phyloP scores from a whole-genome alignment of 306 rosid species.

The Pyrus betulifolia region DNA sequence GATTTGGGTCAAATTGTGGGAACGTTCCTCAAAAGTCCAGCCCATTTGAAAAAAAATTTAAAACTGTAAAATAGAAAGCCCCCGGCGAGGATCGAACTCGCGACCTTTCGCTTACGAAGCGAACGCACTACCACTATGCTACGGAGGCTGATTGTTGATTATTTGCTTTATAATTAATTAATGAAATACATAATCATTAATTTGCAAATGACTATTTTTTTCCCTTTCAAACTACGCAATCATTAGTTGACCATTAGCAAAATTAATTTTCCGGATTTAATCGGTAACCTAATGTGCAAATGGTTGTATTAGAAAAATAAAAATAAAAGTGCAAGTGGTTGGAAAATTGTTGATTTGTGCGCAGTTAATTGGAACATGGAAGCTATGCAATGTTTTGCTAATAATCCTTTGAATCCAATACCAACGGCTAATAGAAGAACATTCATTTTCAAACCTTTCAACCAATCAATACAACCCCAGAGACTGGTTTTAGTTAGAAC shows the following conservation, averaged over 20 bases:
- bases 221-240: too few species aligned
- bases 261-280: neutral
- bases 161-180: rapidly evolving
- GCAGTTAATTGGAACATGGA: neutral
- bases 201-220: too few species aligned
- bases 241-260: too few species aligned
- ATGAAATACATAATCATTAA: neutral
- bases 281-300: neutral
- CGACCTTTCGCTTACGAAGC: slow-evolving; percentile 99
- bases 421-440: neutral
- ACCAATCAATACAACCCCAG: neutral
- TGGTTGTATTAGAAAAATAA: neutral
- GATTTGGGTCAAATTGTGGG: neutral
- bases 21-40: neutral
- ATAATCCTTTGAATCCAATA: neutral
- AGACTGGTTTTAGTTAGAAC: too few species aligned
- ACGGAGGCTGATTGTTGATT: slow-evolving; percentile 46
- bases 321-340: neutral
- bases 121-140: slow-evolving; percentile 99
- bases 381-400: neutral
- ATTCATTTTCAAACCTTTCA: neutral
- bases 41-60: too few species aligned
- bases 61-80: slow-evolving; percentile 23
- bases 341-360: neutral
- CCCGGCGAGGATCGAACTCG: slow-evolving; percentile 98